Evolutionary conservation across 768 basidiomycete species (phyloP).

Genomic region (Melanogaster broomeanus): DNA sequence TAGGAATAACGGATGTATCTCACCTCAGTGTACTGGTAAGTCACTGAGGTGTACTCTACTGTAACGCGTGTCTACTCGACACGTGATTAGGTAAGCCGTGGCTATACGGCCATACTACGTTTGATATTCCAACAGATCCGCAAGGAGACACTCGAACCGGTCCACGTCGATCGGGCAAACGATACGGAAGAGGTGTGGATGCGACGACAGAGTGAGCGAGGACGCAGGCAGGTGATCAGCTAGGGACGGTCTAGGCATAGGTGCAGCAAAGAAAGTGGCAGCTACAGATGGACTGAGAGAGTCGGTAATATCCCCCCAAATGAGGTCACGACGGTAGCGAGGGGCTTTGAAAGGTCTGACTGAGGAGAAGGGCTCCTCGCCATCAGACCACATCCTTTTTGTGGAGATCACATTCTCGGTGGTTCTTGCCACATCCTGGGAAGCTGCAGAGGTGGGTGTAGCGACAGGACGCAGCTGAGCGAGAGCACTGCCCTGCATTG

Average conservation of each 20-base stretch:
- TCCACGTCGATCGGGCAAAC: conserved; percentile 38
- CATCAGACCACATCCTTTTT: not conserved
- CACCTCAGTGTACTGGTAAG: no score
- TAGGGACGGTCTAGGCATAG: not conserved
- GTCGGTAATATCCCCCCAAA: not conserved
- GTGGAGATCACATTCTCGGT: no score
- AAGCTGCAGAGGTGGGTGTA: conserved; percentile 27
- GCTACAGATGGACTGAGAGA: not conserved
- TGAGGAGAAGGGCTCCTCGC: not conserved
- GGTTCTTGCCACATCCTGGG: not conserved
- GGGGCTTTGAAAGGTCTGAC: not conserved
- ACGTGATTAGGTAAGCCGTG: no score
- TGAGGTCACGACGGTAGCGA: not conserved
- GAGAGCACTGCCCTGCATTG: no score
- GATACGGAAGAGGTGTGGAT: conserved; percentile 38
- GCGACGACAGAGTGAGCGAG: conserved; percentile 18
- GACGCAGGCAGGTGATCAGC: conserved; percentile 13
- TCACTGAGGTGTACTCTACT: no score
- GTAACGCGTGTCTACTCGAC: no score
- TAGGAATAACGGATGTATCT: no score
- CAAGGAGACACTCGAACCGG: conserved; percentile 27
- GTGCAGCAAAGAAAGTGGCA: not conserved
- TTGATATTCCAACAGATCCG: no score
- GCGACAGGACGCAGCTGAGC: conserved; percentile 7
- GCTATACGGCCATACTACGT: no score